phyloP scores from a whole-genome alignment of 2,329 filamentous ascomycete genomes.

The Colletotrichum godetiae region DNA sequence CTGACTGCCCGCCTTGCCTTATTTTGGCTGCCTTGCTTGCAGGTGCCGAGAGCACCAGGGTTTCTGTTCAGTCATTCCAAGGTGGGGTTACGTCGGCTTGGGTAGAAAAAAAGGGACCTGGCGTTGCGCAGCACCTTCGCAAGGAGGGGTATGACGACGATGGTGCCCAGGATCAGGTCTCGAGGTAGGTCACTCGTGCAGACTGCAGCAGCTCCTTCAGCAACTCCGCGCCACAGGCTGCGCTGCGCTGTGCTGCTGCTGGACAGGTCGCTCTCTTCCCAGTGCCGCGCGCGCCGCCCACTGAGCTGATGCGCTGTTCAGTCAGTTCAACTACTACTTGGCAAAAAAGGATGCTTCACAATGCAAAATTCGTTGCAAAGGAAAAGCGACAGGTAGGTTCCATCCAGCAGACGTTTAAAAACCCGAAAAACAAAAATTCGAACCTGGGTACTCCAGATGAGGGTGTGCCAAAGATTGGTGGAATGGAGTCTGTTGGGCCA shows the following conservation, averaged over 20 bases:
- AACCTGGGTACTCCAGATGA: constrained; percentile 40
- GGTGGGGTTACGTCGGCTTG: constrained; percentile 12
- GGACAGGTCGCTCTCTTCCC: too few species aligned
- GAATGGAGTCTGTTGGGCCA: constrained; percentile 54
- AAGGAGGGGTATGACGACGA: constrained; percentile 32
- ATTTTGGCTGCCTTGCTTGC: constrained; percentile 6
- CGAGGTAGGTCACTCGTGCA: not conserved
- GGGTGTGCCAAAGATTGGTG: constrained; percentile 50
- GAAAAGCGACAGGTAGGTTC: not conserved
- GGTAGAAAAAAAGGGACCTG: not conserved
- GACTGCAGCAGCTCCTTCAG: not conserved
- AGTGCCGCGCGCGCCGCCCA: too few species aligned
- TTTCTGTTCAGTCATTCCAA: not conserved
- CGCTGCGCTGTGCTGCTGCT: not conserved
- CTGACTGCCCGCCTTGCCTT: not conserved
- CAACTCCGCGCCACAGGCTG: not conserved
- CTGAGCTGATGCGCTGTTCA: not conserved
- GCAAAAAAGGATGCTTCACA: not conserved
- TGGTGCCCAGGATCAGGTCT: constrained; percentile 5
- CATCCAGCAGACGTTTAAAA: not conserved
- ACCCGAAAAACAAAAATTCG: constrained; percentile 36
- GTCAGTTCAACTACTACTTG: not conserved
- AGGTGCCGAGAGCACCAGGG: not conserved
- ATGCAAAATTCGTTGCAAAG: not conserved
- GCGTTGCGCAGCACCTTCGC: not conserved